These are phyloP conservation scores for Russula abietina DNA, from an alignment of 768 basidiomycete genomes.

Conservation along the genomic window DNA sequence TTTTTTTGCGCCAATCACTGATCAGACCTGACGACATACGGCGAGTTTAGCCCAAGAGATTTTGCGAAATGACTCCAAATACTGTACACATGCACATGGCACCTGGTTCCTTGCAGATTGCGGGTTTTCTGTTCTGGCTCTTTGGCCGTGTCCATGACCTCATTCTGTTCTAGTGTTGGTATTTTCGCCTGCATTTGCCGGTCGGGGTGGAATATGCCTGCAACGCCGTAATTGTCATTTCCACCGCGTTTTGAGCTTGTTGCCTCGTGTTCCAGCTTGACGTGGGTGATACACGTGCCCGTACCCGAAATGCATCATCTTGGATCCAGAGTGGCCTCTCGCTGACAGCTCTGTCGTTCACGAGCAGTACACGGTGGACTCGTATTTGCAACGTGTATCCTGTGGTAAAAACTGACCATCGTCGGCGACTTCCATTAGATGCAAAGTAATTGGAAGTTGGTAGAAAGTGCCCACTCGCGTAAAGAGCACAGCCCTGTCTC, in stretches of 20 bases:
- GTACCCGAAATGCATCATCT: constrained; percentile 33
- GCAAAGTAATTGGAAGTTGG: background rate
- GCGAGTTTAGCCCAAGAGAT: background rate
- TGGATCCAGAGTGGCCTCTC: constrained; percentile 33
- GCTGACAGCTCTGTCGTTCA: constrained; percentile 44
- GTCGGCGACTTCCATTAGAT: background rate
- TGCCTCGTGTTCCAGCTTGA: constrained; percentile 12
- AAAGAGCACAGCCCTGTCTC: background rate
- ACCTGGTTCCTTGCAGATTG: background rate
- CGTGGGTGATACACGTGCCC: constrained; percentile 14
- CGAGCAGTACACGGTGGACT: constrained; percentile 29
- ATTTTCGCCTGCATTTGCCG: background rate
- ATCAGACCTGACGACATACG: background rate
- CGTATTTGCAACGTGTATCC: constrained; percentile 34
- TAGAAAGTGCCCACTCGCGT: background rate
- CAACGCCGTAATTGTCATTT: background rate
- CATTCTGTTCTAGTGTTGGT: background rate
- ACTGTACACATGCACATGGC: background rate
- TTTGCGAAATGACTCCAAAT: background rate
- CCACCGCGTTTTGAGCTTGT: background rate
- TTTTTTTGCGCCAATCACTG: background rate
- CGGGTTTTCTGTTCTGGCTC: background rate
- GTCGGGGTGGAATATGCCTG: background rate
- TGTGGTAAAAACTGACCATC: background rate
- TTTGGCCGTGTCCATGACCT: background rate